phyloP scores from a whole-genome alignment of 2,329 filamentous ascomycete genomes.

The Chaetomium sp. region DNA sequence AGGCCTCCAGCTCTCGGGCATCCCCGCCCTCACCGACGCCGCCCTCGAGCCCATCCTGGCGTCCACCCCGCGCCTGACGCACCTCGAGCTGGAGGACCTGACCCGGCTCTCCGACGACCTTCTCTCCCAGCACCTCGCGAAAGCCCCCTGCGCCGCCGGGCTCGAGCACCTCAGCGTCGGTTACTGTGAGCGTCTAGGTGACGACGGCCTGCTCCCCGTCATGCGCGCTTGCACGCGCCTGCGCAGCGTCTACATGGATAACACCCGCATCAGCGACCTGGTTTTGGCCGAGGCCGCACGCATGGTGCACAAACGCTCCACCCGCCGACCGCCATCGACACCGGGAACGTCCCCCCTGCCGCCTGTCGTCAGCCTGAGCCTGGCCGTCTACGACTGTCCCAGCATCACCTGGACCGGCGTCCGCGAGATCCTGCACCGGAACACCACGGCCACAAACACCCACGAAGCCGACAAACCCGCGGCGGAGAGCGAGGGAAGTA shows the following conservation, averaged over 20 bases:
- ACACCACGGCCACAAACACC: conserved; percentile 56
- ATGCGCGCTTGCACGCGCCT: conserved; percentile 74
- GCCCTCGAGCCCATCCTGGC: conserved; percentile 72
- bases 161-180: conserved; percentile 84
- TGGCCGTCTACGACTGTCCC: conserved; percentile 89
- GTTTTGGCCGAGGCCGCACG: conserved; percentile 80
- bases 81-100: conserved; percentile 88
- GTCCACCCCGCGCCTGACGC: conserved; percentile 75
- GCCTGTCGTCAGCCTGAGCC: conserved; percentile 64
- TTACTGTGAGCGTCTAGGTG: conserved; percentile 84
- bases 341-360: conserved; percentile 20
- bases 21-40: conserved; percentile 71
- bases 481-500: background rate
- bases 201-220: conserved; percentile 79
- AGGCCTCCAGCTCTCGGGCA: conserved; percentile 80
- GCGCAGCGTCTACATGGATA: conserved; percentile 81
- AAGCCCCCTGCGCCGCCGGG: conserved; percentile 69
- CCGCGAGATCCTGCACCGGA: conserved; percentile 81
- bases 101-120: conserved; percentile 73
- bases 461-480: conserved; percentile 15
- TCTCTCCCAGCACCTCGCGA: conserved; percentile 71
- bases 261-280: conserved; percentile 86
- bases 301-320: conserved; percentile 69
- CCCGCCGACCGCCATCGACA: conserved; percentile 35
- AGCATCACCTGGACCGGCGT: conserved; percentile 93